These are phyloP conservation scores for Kodamaea plutei DNA, from an alignment of 1,139 yeast species.

Conservation along the genomic window DNA sequence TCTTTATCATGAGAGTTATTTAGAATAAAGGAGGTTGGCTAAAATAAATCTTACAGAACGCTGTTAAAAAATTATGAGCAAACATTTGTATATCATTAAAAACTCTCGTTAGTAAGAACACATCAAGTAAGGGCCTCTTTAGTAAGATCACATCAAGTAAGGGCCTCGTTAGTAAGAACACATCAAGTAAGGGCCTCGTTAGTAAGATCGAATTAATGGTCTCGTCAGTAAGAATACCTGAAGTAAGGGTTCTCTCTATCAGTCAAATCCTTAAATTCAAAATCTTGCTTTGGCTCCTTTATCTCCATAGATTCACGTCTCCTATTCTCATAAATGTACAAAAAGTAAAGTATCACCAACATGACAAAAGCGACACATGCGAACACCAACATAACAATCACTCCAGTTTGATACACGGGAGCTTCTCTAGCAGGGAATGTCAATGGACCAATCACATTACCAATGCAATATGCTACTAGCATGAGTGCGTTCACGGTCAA, in stretches of 20 bases:
- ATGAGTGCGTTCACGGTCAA: background rate
- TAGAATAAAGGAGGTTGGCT: too few relatives aligned
- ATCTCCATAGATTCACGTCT: background rate
- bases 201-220: too few relatives aligned
- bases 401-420: background rate
- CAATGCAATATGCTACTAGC: background rate
- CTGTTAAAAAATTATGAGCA: too few relatives aligned
- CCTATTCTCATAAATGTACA: background rate
- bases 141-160: too few relatives aligned
- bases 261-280: slow-evolving; percentile 58
- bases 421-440: background rate
- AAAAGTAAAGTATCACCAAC: background rate
- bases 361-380: background rate
- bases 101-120: too few relatives aligned
- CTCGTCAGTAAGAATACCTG: slow-evolving; percentile 48
- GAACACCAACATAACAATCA: background rate
- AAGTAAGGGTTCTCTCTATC: slow-evolving; percentile 63
- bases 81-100: too few relatives aligned
- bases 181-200: too few relatives aligned
- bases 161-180: too few relatives aligned
- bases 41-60: too few relatives aligned
- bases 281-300: slow-evolving; percentile 29
- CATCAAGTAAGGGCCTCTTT: too few relatives aligned
- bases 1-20: too few relatives aligned
- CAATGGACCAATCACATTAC: background rate